Evolutionary conservation across 495 filamentous ascomycete species (phyloP), one percentile per base, ranked within the genome.

Genomic region (Bathelium albidoporum): DNA sequence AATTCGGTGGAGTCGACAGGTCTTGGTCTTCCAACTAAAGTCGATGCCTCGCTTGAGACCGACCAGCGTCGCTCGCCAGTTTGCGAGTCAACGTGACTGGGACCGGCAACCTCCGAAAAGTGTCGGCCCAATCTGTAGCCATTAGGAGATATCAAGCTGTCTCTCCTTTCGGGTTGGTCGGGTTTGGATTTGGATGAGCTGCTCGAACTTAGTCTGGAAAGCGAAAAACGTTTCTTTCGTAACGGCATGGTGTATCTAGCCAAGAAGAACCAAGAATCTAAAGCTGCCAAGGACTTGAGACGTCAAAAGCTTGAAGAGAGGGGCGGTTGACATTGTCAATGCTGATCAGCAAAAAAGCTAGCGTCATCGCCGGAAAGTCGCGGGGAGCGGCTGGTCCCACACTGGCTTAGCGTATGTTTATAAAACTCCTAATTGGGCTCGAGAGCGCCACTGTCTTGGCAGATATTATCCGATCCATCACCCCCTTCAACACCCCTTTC

Each of bases 21-120:
- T 28, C 60, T 65, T 22, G 28, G 5, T 24, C 62, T 60, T 32
- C 53, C 64, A 3, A 66, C 60, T 14, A 66, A 39, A 18, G 64
- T 66, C 5, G 64, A 62, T 26, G 64, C 26, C 45, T 66, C 45
- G 31, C 64, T 66, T 4, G 44, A 66, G 2, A 66, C 39, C 3
- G 64, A 66, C 36, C 62, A 62, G 2, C 36, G 32, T n/a, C 52
- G 60, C 43, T 66, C 64, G 32, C 64, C 64, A 9, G 49, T 55
- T 29, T 55, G 49, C 49, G 49, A 55, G 29, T 55, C 49, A 29
- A 55, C 16, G 20, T 29, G 49, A 29, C 20, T 29, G 24, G 49
- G 10, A 29, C 49, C 24, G 24, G 24, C 49, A 55, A 28, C 49
- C 24, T 55, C 49, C 4, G 49, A 55, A 24, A 28, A 55, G 29